Percentiles rank a stretch among this genome's conserved stretches.
Conservation (phyloP, 179 eudicot species). For the Silene noctiflora region DNA sequence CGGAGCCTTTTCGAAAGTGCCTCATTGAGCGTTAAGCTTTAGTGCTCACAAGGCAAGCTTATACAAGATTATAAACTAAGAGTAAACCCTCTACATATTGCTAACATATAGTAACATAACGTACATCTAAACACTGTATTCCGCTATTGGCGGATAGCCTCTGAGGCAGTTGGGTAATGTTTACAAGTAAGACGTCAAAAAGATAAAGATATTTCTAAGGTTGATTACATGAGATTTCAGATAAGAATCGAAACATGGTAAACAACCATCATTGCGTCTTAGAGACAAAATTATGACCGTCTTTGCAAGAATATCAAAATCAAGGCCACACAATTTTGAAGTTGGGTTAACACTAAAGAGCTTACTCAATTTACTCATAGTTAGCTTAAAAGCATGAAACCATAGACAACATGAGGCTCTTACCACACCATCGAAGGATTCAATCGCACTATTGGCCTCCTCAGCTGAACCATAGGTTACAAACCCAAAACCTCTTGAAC, state of each 20-base stretch:
- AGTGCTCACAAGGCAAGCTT: too few relatives aligned
- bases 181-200: too few relatives aligned
- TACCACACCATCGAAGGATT: conserved; percentile 74
- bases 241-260: not conserved
- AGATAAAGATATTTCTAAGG: not conserved
- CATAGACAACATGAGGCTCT: conserved; percentile 26
- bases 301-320: not conserved
- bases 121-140: too few relatives aligned
- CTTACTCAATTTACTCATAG: not conserved
- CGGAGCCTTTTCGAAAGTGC: too few relatives aligned
- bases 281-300: not conserved
- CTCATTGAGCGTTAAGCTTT: too few relatives aligned
- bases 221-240: not conserved
- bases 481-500: conserved; percentile 97
- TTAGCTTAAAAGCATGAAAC: not conserved
- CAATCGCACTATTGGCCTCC: conserved; percentile 77
- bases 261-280: not conserved
- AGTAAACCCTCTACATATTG: too few relatives aligned
- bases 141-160: too few relatives aligned
- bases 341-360: not conserved
- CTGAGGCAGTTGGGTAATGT: too few relatives aligned
- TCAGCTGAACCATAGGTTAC: conserved; percentile 66
- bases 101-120: too few relatives aligned
- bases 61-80: too few relatives aligned
- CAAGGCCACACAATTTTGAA: not conserved